Evolutionary conservation across 768 basidiomycete genomes (phyloP).

Genomic region (Butyriboletus loyo): DNA sequence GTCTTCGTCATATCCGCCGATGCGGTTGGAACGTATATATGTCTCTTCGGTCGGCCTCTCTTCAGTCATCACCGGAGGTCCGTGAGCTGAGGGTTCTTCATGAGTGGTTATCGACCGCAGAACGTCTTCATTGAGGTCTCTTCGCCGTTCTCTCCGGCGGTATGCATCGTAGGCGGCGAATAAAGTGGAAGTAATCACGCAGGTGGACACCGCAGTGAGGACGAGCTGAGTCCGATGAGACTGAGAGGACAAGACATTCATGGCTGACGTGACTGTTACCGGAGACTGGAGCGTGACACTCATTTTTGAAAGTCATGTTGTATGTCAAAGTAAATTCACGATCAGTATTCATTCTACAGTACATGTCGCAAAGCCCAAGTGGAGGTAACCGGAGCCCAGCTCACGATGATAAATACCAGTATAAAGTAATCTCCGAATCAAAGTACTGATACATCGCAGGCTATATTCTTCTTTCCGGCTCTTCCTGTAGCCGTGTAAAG

Average conservation of each 20-base stretch:
- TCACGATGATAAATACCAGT: conserved; percentile 25
- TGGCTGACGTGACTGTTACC: conserved; percentile 7
- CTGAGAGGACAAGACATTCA: conserved; percentile 27
- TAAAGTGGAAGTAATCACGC: conserved; percentile 55
- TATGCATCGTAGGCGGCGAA: conserved; percentile 59
- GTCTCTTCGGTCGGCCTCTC: conserved; percentile 9
- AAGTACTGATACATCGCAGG: conserved; percentile 21
- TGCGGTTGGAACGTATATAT: conserved; percentile 14
- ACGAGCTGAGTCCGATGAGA: conserved; percentile 67
- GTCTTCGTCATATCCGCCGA: conserved; percentile 62
- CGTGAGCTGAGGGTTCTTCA: background rate
- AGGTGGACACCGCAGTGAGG: conserved; percentile 61
- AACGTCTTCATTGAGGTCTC: conserved; percentile 56
- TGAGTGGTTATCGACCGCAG: conserved; percentile 44
- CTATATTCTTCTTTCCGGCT: conserved; percentile 2
- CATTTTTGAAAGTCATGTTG: background rate
- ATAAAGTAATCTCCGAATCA: conserved; percentile 21
- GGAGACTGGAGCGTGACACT: background rate
- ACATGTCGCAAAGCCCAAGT: conserved; percentile 5
- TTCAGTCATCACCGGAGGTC: background rate
- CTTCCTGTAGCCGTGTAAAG: background rate
- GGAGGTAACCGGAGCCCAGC: conserved; percentile 9
- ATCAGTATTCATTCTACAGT: background rate
- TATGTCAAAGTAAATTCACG: background rate
- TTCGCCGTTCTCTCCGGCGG: conserved; percentile 45